Conservation (phyloP, 257 asterid species). For the Rubia yunnanensis region DNA sequence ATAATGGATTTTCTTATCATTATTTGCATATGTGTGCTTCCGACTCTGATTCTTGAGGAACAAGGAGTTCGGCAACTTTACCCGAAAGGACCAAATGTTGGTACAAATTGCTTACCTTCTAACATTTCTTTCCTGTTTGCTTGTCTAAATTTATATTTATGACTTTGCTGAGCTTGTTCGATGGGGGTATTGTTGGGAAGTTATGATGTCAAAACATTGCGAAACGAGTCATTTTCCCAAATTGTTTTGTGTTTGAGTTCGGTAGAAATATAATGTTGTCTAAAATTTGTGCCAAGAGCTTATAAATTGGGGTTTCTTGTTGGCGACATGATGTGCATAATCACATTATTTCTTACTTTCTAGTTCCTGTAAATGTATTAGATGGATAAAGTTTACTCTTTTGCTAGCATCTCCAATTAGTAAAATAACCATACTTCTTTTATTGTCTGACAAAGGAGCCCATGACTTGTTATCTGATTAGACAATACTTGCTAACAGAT, state of each 20-base stretch:
- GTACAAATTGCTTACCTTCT: constrained; percentile 23
- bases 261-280: neutral
- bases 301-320: neutral
- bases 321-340: neutral
- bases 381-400: neutral
- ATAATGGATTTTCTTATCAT: constrained; percentile 4
- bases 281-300: neutral
- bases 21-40: constrained; percentile 72
- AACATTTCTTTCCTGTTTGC: neutral
- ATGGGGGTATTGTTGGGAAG: neutral
- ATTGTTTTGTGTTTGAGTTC: neutral
- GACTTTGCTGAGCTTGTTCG: neutral
- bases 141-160: neutral
- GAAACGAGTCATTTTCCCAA: neutral
- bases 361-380: neutral
- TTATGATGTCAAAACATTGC: neutral
- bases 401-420: neutral
- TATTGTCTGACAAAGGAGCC: neutral
- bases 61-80: constrained; percentile 93
- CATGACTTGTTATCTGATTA: constrained; percentile 13
- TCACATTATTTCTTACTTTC: neutral
- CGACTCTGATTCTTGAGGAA: constrained; percentile 87
- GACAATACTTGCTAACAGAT: constrained; percentile 32
- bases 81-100: constrained; percentile 76
- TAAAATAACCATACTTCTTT: neutral